Conservation (phyloP, 75 land plant genomes). For the Isoetes taiwanensis region DNA sequence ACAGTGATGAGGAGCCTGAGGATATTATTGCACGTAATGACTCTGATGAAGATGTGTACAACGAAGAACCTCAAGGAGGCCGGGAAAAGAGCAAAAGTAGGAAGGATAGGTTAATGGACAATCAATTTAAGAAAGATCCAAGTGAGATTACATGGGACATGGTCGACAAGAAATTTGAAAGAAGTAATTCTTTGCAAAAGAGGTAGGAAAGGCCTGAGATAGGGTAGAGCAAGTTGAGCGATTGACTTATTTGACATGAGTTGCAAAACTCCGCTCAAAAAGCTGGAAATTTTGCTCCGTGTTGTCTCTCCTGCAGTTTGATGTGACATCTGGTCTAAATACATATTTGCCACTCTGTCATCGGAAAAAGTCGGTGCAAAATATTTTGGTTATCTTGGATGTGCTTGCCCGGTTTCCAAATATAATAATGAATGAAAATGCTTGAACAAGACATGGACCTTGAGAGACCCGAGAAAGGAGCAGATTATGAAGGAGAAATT, state of each 20-base stretch:
- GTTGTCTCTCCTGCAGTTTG: constrained; percentile 87
- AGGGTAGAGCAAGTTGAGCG: constrained; percentile 76
- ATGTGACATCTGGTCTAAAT: constrained; percentile 63
- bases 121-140: constrained; percentile 59
- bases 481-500: constrained; percentile 53
- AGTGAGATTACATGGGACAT: constrained; percentile 89
- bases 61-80: too few species aligned
- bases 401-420: constrained; percentile 61
- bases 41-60: too few species aligned
- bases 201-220: constrained; percentile 72
- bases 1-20: constrained; percentile 20
- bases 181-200: constrained; percentile 61
- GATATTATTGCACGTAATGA: too few species aligned
- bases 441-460: constrained; percentile 61
- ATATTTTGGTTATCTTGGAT: constrained; percentile 51
- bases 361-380: constrained; percentile 72
- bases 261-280: constrained; percentile 86
- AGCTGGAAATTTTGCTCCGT: constrained; percentile 66
- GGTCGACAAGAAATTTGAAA: constrained; percentile 79
- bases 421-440: constrained; percentile 54
- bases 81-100: constrained; percentile 41
- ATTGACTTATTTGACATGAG: constrained; percentile 51
- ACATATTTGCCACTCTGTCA: constrained; percentile 70
- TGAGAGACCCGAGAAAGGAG: constrained; percentile 69
- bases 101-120: constrained; percentile 45